phyloP scores from a whole-genome alignment of 495 filamentous ascomycete species.

The Trichoderma erinaceum region DNA sequence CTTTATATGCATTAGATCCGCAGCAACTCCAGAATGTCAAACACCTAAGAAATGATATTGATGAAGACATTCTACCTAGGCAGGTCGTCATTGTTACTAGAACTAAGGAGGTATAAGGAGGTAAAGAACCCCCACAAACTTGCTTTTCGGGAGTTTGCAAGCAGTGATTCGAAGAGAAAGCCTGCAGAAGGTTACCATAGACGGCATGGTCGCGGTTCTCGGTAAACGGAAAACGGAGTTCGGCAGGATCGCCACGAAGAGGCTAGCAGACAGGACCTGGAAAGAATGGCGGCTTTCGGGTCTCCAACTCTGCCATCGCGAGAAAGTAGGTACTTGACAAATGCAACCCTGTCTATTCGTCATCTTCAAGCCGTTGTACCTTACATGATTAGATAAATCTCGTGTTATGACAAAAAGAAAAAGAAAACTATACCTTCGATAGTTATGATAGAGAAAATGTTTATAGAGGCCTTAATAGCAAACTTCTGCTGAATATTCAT shows the following conservation, averaged over 20 bases:
- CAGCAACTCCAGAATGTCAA: not conserved
- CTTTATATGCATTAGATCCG: not conserved
- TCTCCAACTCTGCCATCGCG: no score
- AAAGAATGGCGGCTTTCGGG: not conserved
- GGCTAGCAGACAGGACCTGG: not conserved
- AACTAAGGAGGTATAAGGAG: not conserved
- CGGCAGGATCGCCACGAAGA: not conserved
- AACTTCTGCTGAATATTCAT: no score
- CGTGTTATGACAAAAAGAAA: no score
- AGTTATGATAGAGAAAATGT: no score
- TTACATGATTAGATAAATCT: no score
- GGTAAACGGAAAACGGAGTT: not conserved
- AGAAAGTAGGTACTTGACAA: no score
- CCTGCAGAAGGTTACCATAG: not conserved
- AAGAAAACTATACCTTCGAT: no score
- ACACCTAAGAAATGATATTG: not conserved
- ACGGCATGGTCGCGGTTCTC: constrained; percentile 1
- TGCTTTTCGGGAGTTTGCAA: not conserved
- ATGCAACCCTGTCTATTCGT: no score
- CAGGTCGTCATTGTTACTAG: not conserved
- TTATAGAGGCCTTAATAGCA: no score
- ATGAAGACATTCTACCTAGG: not conserved
- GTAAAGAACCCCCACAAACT: not conserved
- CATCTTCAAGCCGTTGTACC: no score
- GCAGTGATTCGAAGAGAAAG: not conserved